These are phyloP conservation scores for Diaporthe vaccinii DNA, from an alignment of 2,329 filamentous ascomycete species.

Conservation along the genomic window DNA sequence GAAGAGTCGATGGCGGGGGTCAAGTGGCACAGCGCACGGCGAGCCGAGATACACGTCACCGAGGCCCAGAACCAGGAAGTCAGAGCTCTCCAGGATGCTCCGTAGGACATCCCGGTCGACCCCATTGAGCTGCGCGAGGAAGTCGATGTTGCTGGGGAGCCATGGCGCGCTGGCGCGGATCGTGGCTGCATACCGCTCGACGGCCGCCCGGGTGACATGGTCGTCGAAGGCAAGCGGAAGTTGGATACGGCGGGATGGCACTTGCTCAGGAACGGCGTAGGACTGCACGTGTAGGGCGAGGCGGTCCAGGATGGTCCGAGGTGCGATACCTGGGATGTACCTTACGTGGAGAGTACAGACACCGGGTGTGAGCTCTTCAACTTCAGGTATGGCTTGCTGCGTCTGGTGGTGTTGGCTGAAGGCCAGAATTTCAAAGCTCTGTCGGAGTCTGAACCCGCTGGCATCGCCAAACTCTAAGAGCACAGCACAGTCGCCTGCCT, in stretches of 20 bases:
- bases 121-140: slow-evolving; percentile 17
- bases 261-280: background rate
- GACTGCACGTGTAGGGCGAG: background rate
- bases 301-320: background rate
- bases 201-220: background rate
- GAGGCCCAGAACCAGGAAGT: slow-evolving; percentile 19
- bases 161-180: slow-evolving; percentile 9
- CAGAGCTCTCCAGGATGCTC: background rate
- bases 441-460: background rate
- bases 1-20: slow-evolving; percentile 15
- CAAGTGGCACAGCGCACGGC: slow-evolving; percentile 21
- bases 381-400: background rate
- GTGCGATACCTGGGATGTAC: background rate
- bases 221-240: slow-evolving; percentile 18
- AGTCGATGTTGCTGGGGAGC: slow-evolving; percentile 24
- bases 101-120: background rate
- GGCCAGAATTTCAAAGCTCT: background rate
- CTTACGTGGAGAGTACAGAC: background rate
- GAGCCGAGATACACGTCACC: slow-evolving; percentile 25
- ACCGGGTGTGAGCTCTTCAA: slow-evolving; percentile 7
- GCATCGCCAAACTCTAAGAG: background rate
- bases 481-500: background rate
- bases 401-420: slow-evolving; percentile 6
- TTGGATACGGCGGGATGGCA: background rate
- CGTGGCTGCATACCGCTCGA: slow-evolving; percentile 21